Evolutionary conservation across 1,139 yeast genomes (phyloP).

Genomic region (Suhomyces bribrorum): DNA sequence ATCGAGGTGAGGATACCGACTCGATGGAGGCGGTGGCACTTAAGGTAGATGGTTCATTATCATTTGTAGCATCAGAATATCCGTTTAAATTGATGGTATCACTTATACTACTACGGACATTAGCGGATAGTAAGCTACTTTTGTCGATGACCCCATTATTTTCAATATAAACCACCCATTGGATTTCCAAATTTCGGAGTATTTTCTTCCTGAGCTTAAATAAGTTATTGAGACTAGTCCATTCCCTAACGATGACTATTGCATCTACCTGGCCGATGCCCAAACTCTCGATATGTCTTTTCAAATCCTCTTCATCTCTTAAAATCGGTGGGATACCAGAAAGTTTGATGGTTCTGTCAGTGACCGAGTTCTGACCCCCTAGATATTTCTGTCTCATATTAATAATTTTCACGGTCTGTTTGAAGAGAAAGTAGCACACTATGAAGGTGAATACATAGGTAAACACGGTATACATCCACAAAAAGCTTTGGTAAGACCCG

Average conservation of each 20-base stretch:
- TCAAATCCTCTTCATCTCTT: constrained; percentile 67
- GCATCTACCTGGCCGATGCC: constrained; percentile 80
- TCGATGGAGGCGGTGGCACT: constrained; percentile 3
- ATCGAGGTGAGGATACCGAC: too few species aligned
- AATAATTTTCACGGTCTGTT: constrained; percentile 72
- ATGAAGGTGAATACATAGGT: constrained; percentile 80
- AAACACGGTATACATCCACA: constrained; percentile 70
- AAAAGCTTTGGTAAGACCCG: constrained; percentile 18
- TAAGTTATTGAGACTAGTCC: constrained; percentile 70
- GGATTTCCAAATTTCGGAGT: constrained; percentile 60
- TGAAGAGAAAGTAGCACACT: constrained; percentile 60
- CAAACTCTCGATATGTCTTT: constrained; percentile 70
- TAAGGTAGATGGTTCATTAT: constrained; percentile 13
- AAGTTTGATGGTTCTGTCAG: constrained; percentile 86
- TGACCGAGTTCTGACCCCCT: constrained; percentile 86
- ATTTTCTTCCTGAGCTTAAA: constrained; percentile 59
- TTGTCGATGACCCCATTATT: constrained; percentile 33
- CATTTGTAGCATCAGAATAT: constrained; percentile 12
- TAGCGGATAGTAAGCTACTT: constrained; percentile 30
- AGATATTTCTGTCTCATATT: constrained; percentile 76
- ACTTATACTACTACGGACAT: constrained; percentile 32
- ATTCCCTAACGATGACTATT: constrained; percentile 79
- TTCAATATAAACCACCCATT: constrained; percentile 76
- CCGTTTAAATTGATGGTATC: constrained; percentile 26
- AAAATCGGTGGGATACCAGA: constrained; percentile 90